Percentiles rank a stretch among this genome's conserved stretches.
These are phyloP conservation scores for Bipolaris gigantea DNA, from an alignment of 2,329 filamentous ascomycete species.

Conservation along the genomic window DNA sequence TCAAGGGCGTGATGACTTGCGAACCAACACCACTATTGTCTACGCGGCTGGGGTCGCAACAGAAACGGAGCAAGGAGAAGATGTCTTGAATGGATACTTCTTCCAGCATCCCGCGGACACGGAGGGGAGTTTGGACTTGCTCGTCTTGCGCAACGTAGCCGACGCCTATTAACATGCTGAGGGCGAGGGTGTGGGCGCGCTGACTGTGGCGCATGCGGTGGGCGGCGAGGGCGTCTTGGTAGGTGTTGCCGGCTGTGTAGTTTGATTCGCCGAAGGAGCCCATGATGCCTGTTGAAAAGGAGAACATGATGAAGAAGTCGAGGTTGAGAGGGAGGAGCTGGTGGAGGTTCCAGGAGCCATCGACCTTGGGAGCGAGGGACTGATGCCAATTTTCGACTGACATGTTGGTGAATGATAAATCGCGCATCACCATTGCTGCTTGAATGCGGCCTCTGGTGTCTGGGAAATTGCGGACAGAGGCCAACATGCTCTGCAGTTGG, in stretches of 20 bases:
- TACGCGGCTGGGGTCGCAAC: constrained; percentile 16
- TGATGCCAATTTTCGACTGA: constrained; percentile 14
- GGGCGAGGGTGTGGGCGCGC: constrained; percentile 20
- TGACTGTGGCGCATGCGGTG: constrained; percentile 23
- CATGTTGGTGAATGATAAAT: constrained; percentile 28
- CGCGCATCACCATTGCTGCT: constrained; percentile 24
- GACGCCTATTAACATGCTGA: constrained; percentile 19
- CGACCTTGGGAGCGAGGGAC: constrained; percentile 33
- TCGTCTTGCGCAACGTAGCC: constrained; percentile 21
- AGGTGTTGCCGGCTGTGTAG: constrained; percentile 32
- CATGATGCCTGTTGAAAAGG: constrained; percentile 23
- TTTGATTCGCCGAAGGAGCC: constrained; percentile 26
- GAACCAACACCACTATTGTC: constrained; percentile 2
- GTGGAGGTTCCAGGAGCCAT: constrained; percentile 40
- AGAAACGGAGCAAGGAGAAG: constrained; percentile 21
- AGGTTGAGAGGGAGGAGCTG: constrained; percentile 14
- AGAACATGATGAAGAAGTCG: constrained; percentile 33
- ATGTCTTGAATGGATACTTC: constrained; percentile 23
- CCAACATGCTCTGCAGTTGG: constrained; percentile 8
- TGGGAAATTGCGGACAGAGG: constrained; percentile 15
- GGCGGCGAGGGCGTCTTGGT: constrained; percentile 28
- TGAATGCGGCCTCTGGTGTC: constrained; percentile 30
- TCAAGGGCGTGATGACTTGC: constrained; percentile 24
- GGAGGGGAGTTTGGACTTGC: constrained; percentile 14
- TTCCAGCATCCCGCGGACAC: constrained; percentile 12